Conservation (phyloP, 371 early-diverging fungal genomes). For the Apophysomyces sp. region DNA sequence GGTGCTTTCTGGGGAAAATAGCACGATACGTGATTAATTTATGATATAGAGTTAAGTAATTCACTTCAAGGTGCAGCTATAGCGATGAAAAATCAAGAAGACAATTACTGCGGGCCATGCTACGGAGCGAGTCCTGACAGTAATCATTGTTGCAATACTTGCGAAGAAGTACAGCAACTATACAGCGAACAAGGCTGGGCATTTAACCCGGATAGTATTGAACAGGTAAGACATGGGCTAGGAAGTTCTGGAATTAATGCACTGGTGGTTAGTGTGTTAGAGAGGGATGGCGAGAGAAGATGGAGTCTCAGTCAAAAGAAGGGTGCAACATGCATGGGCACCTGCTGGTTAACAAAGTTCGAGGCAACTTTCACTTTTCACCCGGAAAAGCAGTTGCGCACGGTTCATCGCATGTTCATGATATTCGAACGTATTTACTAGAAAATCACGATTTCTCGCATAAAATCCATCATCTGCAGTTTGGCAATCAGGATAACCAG, state of each 20-base stretch:
- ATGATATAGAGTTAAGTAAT: constrained; percentile 9
- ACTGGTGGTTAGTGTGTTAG: constrained; percentile 61
- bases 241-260: not conserved
- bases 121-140: constrained; percentile 76
- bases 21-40: not conserved
- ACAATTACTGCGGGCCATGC: constrained; percentile 85
- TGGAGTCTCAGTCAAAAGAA: constrained; percentile 75
- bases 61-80: not conserved
- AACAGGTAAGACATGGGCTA: constrained; percentile 50
- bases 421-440: constrained; percentile 32
- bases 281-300: constrained; percentile 78
- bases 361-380: constrained; percentile 91
- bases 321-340: constrained; percentile 89
- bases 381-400: constrained; percentile 83
- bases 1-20: constrained; percentile 40
- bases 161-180: constrained; percentile 85
- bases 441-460: constrained; percentile 78
- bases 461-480: constrained; percentile 77
- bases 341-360: constrained; percentile 84
- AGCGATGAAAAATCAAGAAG: not conserved
- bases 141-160: constrained; percentile 89
- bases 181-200: constrained; percentile 83
- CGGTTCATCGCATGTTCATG: constrained; percentile 69
- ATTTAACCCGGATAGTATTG: constrained; percentile 71
- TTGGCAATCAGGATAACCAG: constrained; percentile 63